Evolutionary conservation across 148 eudicot genomes (phyloP).

Genomic region (Nepenthes mirabilis): DNA sequence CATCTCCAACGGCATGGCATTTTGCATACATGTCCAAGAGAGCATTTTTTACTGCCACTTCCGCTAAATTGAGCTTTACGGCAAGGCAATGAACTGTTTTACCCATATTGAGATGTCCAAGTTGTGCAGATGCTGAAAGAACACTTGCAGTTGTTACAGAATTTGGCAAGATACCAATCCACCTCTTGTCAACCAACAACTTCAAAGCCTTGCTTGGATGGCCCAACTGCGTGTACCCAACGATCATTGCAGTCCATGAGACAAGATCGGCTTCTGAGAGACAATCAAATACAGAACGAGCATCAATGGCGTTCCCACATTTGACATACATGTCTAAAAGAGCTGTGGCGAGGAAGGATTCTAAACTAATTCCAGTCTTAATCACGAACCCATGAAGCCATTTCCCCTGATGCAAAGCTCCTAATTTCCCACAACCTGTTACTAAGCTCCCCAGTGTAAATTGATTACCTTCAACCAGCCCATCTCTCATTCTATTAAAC

Average conservation of each 20-base stretch:
- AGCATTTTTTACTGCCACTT: constrained; percentile 47
- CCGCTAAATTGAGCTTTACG: constrained; percentile 40
- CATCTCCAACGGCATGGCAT: constrained; percentile 32
- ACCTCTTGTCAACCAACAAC: constrained; percentile 41
- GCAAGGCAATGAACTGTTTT: constrained; percentile 45
- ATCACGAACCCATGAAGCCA: constrained; percentile 74
- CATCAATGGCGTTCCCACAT: constrained; percentile 42
- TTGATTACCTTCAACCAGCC: constrained; percentile 52
- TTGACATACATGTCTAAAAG: constrained; percentile 78
- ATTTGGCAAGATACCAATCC: constrained; percentile 33
- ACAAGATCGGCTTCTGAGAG: constrained; percentile 33
- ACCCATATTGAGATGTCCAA: constrained; percentile 33
- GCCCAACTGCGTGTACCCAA: constrained; percentile 57
- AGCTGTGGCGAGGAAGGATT: constrained; percentile 37
- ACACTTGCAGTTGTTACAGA: constrained; percentile 50
- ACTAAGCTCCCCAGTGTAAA: constrained; percentile 58
- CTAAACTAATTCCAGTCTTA: constrained; percentile 41
- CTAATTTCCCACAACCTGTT: constrained; percentile 48
- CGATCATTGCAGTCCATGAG: constrained; percentile 86
- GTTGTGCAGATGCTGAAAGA: constrained; percentile 65
- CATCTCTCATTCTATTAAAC: constrained; percentile 72
- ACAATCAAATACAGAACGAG: constrained; percentile 44
- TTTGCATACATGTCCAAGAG: constrained; percentile 80
- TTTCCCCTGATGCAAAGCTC: constrained; percentile 87
- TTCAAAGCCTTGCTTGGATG: constrained; percentile 37